phyloP scores from a whole-genome alignment of 805 yeast genomes.

The Nakazawaea laoshanensis region DNA sequence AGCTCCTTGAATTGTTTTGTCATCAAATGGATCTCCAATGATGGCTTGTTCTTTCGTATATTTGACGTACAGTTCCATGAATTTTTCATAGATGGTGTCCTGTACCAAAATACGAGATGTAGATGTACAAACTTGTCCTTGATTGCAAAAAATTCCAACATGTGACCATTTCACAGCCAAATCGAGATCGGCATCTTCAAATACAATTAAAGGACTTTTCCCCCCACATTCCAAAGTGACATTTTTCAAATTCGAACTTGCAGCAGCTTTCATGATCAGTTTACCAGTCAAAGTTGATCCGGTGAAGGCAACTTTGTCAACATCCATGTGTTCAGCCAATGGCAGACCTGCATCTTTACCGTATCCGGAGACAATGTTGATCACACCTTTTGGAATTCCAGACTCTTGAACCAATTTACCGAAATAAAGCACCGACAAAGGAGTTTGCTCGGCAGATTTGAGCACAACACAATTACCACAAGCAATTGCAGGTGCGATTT shows the following conservation, averaged over 20 bases:
- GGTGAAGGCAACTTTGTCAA: slow-evolving; percentile 46
- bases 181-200: slow-evolving; percentile 38
- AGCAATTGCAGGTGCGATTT: slow-evolving; percentile 36
- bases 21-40: slow-evolving; percentile 36
- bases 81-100: slow-evolving; percentile 43
- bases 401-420: slow-evolving; percentile 34
- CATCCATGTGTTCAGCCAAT: slow-evolving; percentile 32
- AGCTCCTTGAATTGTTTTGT: slow-evolving; percentile 41
- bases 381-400: slow-evolving; percentile 43
- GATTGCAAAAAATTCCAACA: slow-evolving; percentile 48
- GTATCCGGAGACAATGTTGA: slow-evolving; percentile 35
- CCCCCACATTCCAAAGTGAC: slow-evolving; percentile 46
- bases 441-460: slow-evolving; percentile 43
- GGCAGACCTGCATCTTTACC: slow-evolving; percentile 39
- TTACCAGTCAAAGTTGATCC: slow-evolving; percentile 46
- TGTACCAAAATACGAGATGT: slow-evolving; percentile 53
- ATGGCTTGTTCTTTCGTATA: slow-evolving; percentile 27
- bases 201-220: slow-evolving; percentile 38
- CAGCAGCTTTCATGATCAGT: slow-evolving; percentile 31
- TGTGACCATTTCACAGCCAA: slow-evolving; percentile 37
- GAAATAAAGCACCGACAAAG: slow-evolving; percentile 34
- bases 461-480: slow-evolving; percentile 39
- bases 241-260: slow-evolving; percentile 33
- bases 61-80: slow-evolving; percentile 29
- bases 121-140: slow-evolving; percentile 61